Percentiles rank a stretch among this genome's conserved stretches.
Evolutionary conservation across 805 yeast species (phyloP).

Genomic region (Candida sithepensis): DNA sequence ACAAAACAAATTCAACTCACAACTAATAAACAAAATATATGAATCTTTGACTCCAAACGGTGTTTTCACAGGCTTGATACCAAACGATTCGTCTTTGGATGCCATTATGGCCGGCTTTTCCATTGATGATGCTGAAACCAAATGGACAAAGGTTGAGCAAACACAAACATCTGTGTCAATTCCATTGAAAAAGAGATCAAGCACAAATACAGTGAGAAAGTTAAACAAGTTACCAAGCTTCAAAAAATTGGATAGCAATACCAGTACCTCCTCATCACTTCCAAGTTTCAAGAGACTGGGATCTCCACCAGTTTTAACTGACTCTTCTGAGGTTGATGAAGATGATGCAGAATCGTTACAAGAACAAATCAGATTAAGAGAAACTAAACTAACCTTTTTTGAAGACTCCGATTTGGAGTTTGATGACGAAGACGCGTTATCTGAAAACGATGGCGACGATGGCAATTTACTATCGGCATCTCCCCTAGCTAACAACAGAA

Average conservation of each 20-base stretch:
- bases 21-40: constrained; percentile 38
- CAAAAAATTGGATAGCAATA: constrained; percentile 18
- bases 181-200: constrained; percentile 17
- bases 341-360: constrained; percentile 35
- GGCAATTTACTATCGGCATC: constrained; percentile 11
- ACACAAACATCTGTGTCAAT: constrained; percentile 14
- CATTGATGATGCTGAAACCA: constrained; percentile 34
- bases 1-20: constrained; percentile 42
- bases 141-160: constrained; percentile 54
- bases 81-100: constrained; percentile 49
- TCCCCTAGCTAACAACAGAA: constrained; percentile 23
- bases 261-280: constrained; percentile 4
- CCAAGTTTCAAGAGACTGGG: constrained; percentile 31
- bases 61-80: constrained; percentile 49
- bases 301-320: constrained; percentile 40
- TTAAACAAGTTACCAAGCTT: constrained; percentile 27
- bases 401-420: constrained; percentile 33
- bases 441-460: constrained; percentile 20
- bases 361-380: constrained; percentile 41
- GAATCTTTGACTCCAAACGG: constrained; percentile 43
- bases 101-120: constrained; percentile 66
- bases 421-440: constrained; percentile 10
- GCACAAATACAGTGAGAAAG: background rate
- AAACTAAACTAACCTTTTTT: constrained; percentile 51
- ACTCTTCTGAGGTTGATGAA: constrained; percentile 40